Evolutionary conservation across 129 eudicot species (phyloP), one percentile per base, ranked within the genome.

Genomic region (Ambrosia artemisiifolia): DNA sequence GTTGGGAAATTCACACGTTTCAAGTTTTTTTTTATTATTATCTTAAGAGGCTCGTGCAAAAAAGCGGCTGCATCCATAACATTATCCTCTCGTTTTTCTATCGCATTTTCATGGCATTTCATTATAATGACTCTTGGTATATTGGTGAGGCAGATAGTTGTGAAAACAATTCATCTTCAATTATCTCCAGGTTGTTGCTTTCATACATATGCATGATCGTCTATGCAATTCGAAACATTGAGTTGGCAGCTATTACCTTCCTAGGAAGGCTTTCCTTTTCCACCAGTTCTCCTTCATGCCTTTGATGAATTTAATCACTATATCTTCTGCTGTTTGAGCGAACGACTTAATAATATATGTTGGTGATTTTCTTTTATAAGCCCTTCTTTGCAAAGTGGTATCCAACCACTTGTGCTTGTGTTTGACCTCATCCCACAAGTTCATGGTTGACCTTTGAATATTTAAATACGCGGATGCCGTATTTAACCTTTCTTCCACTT

Each of bases 41-140:
- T 53, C 33, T 63, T 1, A 2, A 5, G 2, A 5, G 50, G 36
- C 1, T 11, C 1, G 2, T 3, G 33, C 36, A 63, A 28, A 63
- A 63, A 33, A 24, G 3, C 3, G 69, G 10, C 3, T 17, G 50
- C 69, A 63, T 0, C 49, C 14, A 0, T 4, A 8, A 38, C 69
- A 63, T 33, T 36, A 33, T 14, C 69, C 69, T 38, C 69, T 38
- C 49, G 32, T 63, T 63, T 63, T 36, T 63, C 48, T 33, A 63
- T 63, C 4, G 42, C 49, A 16, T 30, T 63, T 36, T 63, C 49
- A 17, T 8, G 49, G 14, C 14, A 63, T 38, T 3, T 63, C 49
- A 7, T 63, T 63, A 1, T 1, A 7, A 63, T 7, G n/a, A 63
- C 69, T 63, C 3, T 4, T 16, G 50, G 69, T 63, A 63, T 16